These are phyloP conservation scores for Aurifilum marmelostoma DNA, from an alignment of 2,329 filamentous ascomycete genomes.

Conservation along the genomic window DNA sequence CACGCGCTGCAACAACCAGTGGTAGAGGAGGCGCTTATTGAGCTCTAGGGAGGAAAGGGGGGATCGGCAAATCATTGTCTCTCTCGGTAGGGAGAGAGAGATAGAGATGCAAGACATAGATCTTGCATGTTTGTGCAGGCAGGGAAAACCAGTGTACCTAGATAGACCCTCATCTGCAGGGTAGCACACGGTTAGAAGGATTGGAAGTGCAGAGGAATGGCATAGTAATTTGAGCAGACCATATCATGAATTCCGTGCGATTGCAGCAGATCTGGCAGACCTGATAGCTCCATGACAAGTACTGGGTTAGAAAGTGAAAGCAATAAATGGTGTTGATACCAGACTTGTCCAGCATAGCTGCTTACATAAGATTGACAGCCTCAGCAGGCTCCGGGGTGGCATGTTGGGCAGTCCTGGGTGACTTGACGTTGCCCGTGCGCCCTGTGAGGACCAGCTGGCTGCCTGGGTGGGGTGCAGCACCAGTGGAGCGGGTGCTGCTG, in stretches of 20 bases:
- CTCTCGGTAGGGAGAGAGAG: too few species aligned
- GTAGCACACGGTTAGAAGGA: not conserved
- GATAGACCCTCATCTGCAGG: not conserved
- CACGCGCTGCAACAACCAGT: conserved; percentile 61
- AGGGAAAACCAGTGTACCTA: not conserved
- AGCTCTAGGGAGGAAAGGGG: conserved; percentile 49
- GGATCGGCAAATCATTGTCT: not conserved
- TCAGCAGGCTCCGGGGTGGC: not conserved
- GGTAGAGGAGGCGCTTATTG: conserved; percentile 79
- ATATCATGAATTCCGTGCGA: not conserved
- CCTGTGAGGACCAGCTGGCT: too few species aligned
- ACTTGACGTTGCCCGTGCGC: too few species aligned
- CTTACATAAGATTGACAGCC: not conserved
- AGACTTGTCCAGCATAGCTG: not conserved
- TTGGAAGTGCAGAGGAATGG: not conserved
- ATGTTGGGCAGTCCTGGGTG: not conserved
- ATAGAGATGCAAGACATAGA: not conserved
- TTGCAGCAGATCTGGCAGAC: not conserved
- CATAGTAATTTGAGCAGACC: not conserved
- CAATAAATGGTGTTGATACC: too few species aligned
- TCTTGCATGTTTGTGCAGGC: not conserved
- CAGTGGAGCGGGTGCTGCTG: too few species aligned
- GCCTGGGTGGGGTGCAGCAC: too few species aligned
- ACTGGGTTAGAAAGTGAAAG: too few species aligned
- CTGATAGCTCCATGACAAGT: not conserved